Base-by-base conservation (phyloP, 1,284 basidiomycete genomes). In the Boletus semigastroideus region DNA sequence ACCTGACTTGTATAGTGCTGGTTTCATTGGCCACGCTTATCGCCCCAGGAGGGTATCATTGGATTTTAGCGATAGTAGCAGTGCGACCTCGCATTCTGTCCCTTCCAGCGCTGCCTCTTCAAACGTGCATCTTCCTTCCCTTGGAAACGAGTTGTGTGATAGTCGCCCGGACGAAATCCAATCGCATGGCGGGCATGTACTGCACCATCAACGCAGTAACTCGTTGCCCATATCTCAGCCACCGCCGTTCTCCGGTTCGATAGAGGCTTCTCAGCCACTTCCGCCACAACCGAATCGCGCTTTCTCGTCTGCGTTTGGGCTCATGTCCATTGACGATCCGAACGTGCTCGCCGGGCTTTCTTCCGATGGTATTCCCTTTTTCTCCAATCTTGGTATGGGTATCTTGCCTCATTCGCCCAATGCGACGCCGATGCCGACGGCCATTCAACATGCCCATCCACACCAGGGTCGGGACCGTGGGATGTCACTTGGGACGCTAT, bases 261-360 rank as follows among this genome's bases (percentile, higher is more conserved):
- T 51, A 0, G 60, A 46, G 11, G 43, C 34, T n/a, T 34, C 53
- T 42, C 56, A 54, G 10, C 42, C 48, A 42, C 58, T 52, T 40
- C 57, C 53, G 9, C 42, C 48, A 45, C 58, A 55, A 34, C 51
- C 55, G 5, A 61, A 50, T 1, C 56, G 74, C 40, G 78, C 79
- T 4, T 83, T 89, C 63, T 83, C 80, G 3, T 79, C 76, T 41
- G 83, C 82, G 2, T 87, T 89, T 63, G 86, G 84, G 7, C 74
- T 84, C 48, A 80, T 89, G 83, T 80, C 79, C 20, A 74, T 89
- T 46, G 86, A 87, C 53, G 86, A 88, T 60, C 79, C 82, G 3
- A 78, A 77, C 52, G 81, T 83, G 10, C 72, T 87, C 30, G 82
- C 83, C 0, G 80, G 82, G 2, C 71, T 87, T 40, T 68, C 80